These are phyloP conservation scores for Bryoerythrophyllum caledonicum DNA, from an alignment of 225 moss, liverwort and hornwort genomes.

Conservation along the genomic window DNA sequence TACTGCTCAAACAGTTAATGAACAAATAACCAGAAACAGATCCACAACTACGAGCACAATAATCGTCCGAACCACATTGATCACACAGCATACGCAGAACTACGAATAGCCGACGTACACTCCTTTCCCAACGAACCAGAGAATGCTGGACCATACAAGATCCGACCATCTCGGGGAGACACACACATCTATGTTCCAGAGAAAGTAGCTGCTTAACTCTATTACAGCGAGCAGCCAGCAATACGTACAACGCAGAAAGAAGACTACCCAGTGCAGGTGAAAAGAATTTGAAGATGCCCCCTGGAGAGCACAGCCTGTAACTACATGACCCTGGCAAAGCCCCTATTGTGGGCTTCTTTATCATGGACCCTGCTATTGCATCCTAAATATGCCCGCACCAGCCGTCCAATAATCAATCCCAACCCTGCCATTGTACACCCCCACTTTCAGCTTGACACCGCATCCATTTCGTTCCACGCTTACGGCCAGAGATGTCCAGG, in stretches of 20 bases:
- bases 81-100: neutral
- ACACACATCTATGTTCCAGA: neutral
- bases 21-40: neutral
- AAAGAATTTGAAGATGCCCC: conserved; percentile 32
- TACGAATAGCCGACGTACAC: neutral
- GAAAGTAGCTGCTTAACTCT: conserved; percentile 36
- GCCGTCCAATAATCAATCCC: conserved; percentile 22
- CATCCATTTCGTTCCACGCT: neutral
- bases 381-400: conserved; percentile 36
- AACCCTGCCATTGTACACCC: conserved; percentile 46
- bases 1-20: neutral
- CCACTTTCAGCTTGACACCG: conserved; percentile 32
- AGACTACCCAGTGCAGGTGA: conserved; percentile 17
- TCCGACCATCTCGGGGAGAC: too few species aligned
- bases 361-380: conserved; percentile 31
- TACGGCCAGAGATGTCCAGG: conserved; percentile 4
- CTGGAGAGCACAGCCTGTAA: neutral
- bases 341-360: conserved; percentile 29
- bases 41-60: neutral
- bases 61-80: neutral
- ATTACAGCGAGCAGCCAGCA: conserved; percentile 33
- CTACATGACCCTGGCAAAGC: conserved; percentile 24
- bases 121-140: neutral
- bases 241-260: conserved; percentile 29
- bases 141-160: neutral